Conservation (phyloP, 192 early-diverging fungal genomes). For the Pilaira anomala region DNA sequence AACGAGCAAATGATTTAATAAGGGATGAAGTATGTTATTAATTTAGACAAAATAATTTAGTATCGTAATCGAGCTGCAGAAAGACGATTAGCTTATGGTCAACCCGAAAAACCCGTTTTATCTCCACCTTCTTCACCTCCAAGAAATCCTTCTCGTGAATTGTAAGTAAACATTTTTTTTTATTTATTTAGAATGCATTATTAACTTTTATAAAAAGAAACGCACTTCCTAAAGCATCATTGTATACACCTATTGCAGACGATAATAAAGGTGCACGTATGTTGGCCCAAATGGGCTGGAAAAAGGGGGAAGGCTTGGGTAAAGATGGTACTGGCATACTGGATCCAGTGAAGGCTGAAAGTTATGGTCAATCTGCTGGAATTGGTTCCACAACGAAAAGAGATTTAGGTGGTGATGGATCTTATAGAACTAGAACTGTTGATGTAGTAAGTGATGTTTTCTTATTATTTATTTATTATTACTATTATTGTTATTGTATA, state of each 20-base stretch:
- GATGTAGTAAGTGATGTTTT: constrained; percentile 22
- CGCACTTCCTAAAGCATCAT: constrained; percentile 17
- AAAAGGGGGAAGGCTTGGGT: constrained; percentile 83
- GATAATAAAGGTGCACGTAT: constrained; percentile 65
- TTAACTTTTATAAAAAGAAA: background rate
- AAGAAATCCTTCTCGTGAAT: background rate
- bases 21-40: background rate
- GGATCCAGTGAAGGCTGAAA: constrained; percentile 81
- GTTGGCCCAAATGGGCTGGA: constrained; percentile 89
- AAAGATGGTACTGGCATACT: constrained; percentile 82
- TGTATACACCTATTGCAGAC: constrained; percentile 38
- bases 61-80: constrained; percentile 67
- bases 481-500: too few relatives aligned
- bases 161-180: too few relatives aligned
- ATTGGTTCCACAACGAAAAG: constrained; percentile 38
- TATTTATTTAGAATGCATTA: background rate
- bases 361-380: constrained; percentile 43
- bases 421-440: constrained; percentile 24
- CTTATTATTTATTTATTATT: background rate
- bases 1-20: too few relatives aligned
- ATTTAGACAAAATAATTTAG: constrained; percentile 14
- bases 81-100: constrained; percentile 55
- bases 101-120: constrained; percentile 39
- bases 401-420: constrained; percentile 15
- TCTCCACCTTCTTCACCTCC: constrained; percentile 4